These are phyloP conservation scores for Cryptococcus sp. DNA, from an alignment of 1,284 basidiomycete genomes.

Conservation along the genomic window DNA sequence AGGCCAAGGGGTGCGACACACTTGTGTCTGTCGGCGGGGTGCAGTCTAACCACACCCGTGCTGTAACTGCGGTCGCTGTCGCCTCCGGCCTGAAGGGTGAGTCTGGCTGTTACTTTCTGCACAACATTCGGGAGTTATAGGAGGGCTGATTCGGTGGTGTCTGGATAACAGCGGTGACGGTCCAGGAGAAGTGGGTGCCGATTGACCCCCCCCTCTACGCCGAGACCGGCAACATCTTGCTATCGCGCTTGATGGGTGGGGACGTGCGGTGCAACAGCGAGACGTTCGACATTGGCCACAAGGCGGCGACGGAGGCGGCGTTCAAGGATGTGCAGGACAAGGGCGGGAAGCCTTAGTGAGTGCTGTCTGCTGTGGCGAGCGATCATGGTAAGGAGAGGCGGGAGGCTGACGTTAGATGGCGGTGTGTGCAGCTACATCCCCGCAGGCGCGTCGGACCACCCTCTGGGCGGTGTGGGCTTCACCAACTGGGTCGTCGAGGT, in stretches of 20 bases:
- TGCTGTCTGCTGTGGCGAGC: not conserved
- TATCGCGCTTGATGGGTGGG: slow-evolving; percentile 39
- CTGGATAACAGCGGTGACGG: slow-evolving; percentile 26
- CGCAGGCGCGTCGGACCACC: slow-evolving; percentile 37
- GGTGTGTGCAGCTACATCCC: slow-evolving; percentile 33
- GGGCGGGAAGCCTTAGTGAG: slow-evolving; percentile 37
- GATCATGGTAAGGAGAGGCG: not conserved
- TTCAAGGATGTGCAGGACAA: slow-evolving; percentile 28
- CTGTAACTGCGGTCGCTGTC: slow-evolving; percentile 32
- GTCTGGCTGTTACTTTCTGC: not conserved
- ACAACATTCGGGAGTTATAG: not conserved
- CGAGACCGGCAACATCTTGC: slow-evolving; percentile 36
- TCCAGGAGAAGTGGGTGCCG: slow-evolving; percentile 42
- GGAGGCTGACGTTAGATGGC: not conserved
- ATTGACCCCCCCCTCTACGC: slow-evolving; percentile 37
- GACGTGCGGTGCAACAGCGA: slow-evolving; percentile 35
- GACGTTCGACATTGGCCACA: slow-evolving; percentile 36
- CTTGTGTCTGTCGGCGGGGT: slow-evolving; percentile 40
- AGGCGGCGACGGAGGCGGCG: slow-evolving; percentile 29
- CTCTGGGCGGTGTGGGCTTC: slow-evolving; percentile 35
- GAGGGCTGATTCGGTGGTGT: not conserved
- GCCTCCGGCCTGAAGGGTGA: slow-evolving; percentile 27
- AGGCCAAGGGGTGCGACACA: slow-evolving; percentile 28
- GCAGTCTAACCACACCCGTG: slow-evolving; percentile 37
- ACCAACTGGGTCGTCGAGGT: slow-evolving; percentile 33